phyloP scores from a whole-genome alignment of 495 filamentous ascomycete species.

The Glonium stellatum region DNA sequence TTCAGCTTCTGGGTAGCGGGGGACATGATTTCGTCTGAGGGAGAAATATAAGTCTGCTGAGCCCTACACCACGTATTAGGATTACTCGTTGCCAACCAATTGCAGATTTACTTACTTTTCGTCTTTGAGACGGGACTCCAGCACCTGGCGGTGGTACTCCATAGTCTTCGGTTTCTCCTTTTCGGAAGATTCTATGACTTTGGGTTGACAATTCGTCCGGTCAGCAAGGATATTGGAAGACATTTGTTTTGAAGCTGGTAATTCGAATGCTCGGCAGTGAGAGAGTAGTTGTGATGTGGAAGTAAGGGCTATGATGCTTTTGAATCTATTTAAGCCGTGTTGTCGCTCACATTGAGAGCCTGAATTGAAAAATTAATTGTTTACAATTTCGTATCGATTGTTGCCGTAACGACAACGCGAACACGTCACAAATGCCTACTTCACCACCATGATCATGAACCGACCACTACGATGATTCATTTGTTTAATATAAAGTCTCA shows the following conservation, averaged over 20 bases:
- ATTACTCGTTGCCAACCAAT: not conserved
- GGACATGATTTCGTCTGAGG: constrained; percentile 86
- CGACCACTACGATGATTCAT: no score
- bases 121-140: constrained; percentile 65
- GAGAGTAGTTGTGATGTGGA: no score
- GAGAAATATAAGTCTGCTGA: constrained; percentile 72
- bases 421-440: no score
- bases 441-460: no score
- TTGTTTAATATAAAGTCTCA: no score
- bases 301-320: no score
- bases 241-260: not conserved
- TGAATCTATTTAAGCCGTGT: no score
- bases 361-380: no score
- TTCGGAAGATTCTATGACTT: constrained; percentile 28
- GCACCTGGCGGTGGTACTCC: constrained; percentile 72
- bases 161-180: constrained; percentile 51
- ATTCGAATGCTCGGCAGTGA: no score
- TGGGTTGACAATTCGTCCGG: constrained; percentile 46
- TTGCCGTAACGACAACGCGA: no score
- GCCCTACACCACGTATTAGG: constrained; percentile 31
- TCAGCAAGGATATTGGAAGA: constrained; percentile 45
- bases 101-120: constrained; percentile 51
- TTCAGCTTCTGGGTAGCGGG: constrained; percentile 87
- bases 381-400: no score
- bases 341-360: no score